These are phyloP conservation scores for Helianthus annuus DNA, from an alignment of 129 eudicot species.

Conservation along the genomic window DNA sequence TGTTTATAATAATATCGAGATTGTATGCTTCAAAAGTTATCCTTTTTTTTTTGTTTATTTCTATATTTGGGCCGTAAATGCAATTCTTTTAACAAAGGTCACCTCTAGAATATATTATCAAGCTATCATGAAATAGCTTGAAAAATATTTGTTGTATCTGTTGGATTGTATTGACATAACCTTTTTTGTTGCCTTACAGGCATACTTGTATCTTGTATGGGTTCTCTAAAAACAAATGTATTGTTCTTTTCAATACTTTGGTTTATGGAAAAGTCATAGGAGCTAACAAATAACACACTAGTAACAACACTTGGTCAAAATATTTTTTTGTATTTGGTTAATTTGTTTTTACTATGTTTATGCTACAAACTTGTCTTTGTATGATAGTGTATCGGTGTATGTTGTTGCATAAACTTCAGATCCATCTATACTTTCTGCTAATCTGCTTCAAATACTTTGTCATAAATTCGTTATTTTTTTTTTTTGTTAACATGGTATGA, in stretches of 20 bases:
- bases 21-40: no score
- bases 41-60: no score
- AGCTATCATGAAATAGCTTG: constrained; percentile 1
- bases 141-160: neutral
- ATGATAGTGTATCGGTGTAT: neutral
- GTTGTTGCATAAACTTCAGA: neutral
- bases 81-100: neutral
- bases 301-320: neutral
- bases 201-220: constrained; percentile 96
- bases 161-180: constrained; percentile 22
- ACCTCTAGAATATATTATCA: neutral
- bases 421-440: neutral
- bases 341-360: neutral
- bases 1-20: no score
- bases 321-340: neutral
- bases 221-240: constrained; percentile 84
- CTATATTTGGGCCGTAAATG: neutral
- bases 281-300: neutral
- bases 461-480: neutral
- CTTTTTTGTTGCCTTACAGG: constrained; percentile 49
- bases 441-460: constrained; percentile 4
- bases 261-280: neutral
- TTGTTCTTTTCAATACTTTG: constrained; percentile 82
- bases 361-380: neutral
- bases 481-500: neutral